Evolutionary conservation across 345 rosid species (phyloP).

Genomic region (Pugionium dolabratum): DNA sequence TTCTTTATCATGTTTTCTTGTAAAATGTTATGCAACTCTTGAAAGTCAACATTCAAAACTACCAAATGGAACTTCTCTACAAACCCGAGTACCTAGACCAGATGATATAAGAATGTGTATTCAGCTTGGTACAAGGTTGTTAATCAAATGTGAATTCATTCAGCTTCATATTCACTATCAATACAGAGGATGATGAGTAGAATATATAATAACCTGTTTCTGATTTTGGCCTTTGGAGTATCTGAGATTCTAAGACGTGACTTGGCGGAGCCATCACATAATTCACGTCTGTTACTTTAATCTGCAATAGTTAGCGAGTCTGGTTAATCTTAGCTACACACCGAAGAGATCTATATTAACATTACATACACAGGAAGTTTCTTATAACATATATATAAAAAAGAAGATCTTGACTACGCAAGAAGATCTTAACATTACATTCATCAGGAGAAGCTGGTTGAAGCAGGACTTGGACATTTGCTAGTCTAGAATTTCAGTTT

Average conservation of each 20-base stretch:
- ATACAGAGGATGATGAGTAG: constrained; percentile 1
- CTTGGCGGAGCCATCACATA: constrained; percentile 45
- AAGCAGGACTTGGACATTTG: neutral
- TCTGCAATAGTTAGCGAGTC: constrained; percentile 42
- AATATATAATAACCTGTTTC: constrained; percentile 44
- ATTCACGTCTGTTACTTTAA: constrained; percentile 55
- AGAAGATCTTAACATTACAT: no score
- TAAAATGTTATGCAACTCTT: neutral
- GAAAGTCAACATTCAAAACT: neutral
- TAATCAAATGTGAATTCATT: neutral
- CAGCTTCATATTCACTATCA: constrained; percentile 5
- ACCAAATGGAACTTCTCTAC: neutral
- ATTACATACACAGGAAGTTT: constrained; percentile 13
- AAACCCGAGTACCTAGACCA: neutral
- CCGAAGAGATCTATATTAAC: neutral
- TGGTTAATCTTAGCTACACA: neutral
- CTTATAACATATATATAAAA: constrained; percentile 1
- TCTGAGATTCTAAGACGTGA: constrained; percentile 18
- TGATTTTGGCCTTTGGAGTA: constrained; percentile 29
- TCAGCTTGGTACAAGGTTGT: neutral
- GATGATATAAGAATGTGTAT: constrained; percentile 11
- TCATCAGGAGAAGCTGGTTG: neutral
- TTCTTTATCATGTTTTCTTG: neutral
- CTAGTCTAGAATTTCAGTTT: neutral
- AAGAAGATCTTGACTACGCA: neutral